Evolutionary conservation across 2,329 filamentous ascomycete genomes (phyloP).

Genomic region (Pseudogymnoascus destructans): DNA sequence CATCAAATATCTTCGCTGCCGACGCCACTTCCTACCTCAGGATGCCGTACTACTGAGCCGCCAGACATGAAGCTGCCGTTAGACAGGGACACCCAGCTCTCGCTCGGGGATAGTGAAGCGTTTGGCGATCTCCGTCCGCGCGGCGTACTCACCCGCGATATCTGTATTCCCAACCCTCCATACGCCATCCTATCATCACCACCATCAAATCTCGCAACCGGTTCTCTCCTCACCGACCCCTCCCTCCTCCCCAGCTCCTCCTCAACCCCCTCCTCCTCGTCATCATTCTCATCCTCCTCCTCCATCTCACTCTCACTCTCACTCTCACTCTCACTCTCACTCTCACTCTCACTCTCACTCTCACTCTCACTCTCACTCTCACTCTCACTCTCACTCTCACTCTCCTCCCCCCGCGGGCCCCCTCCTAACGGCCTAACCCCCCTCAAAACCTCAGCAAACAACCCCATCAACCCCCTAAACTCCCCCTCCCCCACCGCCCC

Average conservation of each 20-base stretch:
- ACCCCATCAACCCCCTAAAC: conserved; percentile 69
- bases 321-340: not conserved
- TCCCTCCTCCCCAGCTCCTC: not conserved
- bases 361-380: not conserved
- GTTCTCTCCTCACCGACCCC: not conserved
- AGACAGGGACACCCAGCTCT: not conserved
- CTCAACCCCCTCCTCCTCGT: conserved; percentile 11
- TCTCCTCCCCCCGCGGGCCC: conserved; percentile 31
- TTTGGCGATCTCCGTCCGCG: not conserved
- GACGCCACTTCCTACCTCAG: not conserved
- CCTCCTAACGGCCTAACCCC: conserved; percentile 45
- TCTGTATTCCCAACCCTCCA: not conserved
- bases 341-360: not conserved
- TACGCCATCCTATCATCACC: not conserved
- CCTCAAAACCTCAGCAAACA: conserved; percentile 69
- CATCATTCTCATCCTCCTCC: conserved; percentile 6
- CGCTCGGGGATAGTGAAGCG: not conserved
- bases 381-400: not conserved
- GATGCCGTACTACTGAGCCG: not conserved
- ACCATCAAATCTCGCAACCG: not conserved
- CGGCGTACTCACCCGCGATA: not conserved
- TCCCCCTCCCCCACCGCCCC: conserved; percentile 50
- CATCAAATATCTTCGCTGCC: not conserved
- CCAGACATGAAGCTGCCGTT: not conserved
- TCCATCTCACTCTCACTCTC: not conserved